Evolutionary conservation across 1,284 basidiomycete species (phyloP).

Genomic region (Sutorius eximius): DNA sequence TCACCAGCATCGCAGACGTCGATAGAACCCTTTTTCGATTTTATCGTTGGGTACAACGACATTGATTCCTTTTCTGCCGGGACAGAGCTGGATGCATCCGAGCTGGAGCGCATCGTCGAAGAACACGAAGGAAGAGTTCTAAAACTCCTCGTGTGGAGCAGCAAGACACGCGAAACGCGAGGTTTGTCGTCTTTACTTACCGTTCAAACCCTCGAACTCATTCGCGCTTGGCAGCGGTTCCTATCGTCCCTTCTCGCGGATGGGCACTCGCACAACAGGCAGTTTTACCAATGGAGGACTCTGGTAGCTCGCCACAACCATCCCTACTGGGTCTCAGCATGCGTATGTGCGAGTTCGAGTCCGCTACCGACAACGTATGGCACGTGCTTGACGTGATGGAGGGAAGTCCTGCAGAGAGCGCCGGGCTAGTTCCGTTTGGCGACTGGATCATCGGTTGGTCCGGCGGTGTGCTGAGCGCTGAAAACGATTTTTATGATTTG

Average conservation of each 20-base stretch:
- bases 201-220: background rate
- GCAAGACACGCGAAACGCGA: constrained; percentile 81
- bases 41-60: constrained; percentile 84
- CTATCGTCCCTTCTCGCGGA: constrained; percentile 78
- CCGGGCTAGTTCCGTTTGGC: constrained; percentile 83
- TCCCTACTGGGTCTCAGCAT: constrained; percentile 91
- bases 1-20: constrained; percentile 83
- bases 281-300: constrained; percentile 37
- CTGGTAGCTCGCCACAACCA: constrained; percentile 50
- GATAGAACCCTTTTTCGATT: constrained; percentile 97
- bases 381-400: constrained; percentile 97
- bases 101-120: constrained; percentile 82
- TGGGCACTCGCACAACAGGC: constrained; percentile 65
- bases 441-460: constrained; percentile 95
- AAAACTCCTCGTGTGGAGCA: constrained; percentile 87
- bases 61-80: constrained; percentile 58
- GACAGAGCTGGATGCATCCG: constrained; percentile 66
- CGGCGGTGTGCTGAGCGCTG: constrained; percentile 87
- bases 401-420: constrained; percentile 91
- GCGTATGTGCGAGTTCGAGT: constrained; percentile 86
- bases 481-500: constrained; percentile 95
- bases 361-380: constrained; percentile 92
- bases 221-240: constrained; percentile 60
- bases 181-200: constrained; percentile 49
- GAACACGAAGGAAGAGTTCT: constrained; percentile 80